Base-by-base conservation (phyloP, 148 eudicot species). In the Linanthus parryae region DNA sequence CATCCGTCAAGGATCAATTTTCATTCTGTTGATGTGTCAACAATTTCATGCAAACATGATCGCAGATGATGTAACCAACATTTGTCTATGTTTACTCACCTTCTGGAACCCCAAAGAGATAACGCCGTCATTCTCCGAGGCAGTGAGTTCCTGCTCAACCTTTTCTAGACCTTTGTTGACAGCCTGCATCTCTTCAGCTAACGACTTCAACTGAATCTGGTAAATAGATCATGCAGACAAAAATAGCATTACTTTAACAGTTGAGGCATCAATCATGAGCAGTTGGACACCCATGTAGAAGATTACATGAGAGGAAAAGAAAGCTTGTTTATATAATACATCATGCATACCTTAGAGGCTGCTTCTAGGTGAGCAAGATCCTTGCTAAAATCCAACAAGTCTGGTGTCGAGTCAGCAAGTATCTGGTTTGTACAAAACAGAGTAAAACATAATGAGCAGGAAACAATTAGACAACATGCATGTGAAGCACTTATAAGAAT, bases 121-220 rank as follows among this genome's bases (percentile, higher is more conserved):
- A 52, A 59, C 85, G 48, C 99, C 99, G 41, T 92, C 99, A 63
- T 78, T 82, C 57, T 82, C 95, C 61, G 95, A 76, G 44, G 91
- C 95, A 66, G 91, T 73, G 48, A 92, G 91, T 76, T 92, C 99
- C 76, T 77, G 95, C 74, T 88, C 99, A 61, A 92, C 96, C 75
- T 92, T 92, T 66, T 92, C 99, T 61, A 92, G 96, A 62, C 99
- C 99, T 80, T 84, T 92, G 69, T 85, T 88, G 69, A 92, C 95
- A 30, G 96, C 99, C 88, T 92, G 99, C 99, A 92, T 92, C 80
- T 92, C 99, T 78, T 92, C 99, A 65, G 99, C 99, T 66, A 92
- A 76, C 34, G 84, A 56, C 73, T 88, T 92, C 72, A 92, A 66
- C 82, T 92, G 99, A 52, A 92, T 84, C 99, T 92, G 44, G 17